phyloP scores from a whole-genome alignment of 2,329 filamentous ascomycete species.

The Emmonsiellopsis sp. region DNA sequence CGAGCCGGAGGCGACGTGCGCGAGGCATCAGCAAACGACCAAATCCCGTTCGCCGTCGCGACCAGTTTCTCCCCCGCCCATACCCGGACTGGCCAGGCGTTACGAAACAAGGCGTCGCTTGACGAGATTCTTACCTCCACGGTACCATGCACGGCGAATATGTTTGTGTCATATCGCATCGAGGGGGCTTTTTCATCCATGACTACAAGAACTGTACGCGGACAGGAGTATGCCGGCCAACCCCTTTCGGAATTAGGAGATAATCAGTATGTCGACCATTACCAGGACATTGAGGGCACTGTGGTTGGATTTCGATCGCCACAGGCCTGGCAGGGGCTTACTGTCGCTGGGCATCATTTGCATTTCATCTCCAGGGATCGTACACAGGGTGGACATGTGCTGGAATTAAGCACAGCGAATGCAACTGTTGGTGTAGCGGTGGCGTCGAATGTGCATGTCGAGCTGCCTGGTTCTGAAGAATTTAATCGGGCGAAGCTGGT shows the following conservation, averaged over 20 bases:
- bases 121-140: slow-evolving; percentile 13
- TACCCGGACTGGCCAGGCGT: slow-evolving; percentile 9
- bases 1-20: slow-evolving; percentile 26
- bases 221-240: slow-evolving; percentile 21
- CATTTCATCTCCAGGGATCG: slow-evolving; percentile 31
- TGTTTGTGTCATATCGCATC: slow-evolving; percentile 21
- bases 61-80: slow-evolving; percentile 21
- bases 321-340: slow-evolving; percentile 30
- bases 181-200: slow-evolving; percentile 16
- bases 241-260: slow-evolving; percentile 26
- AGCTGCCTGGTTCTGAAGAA: slow-evolving; percentile 29
- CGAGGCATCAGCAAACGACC: slow-evolving; percentile 22
- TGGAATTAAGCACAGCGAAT: slow-evolving; percentile 25
- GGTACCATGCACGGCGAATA: slow-evolving; percentile 15
- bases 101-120: slow-evolving; percentile 15
- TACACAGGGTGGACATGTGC: slow-evolving; percentile 31
- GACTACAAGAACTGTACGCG: slow-evolving; percentile 20
- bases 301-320: slow-evolving; percentile 36
- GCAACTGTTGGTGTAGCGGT: slow-evolving; percentile 29
- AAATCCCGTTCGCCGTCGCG: slow-evolving; percentile 30
- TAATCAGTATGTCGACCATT: slow-evolving; percentile 30
- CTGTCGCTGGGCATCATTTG: slow-evolving; percentile 33
- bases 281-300: slow-evolving; percentile 27
- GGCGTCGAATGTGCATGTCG: slow-evolving; percentile 28
- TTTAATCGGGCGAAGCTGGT: slow-evolving; percentile 28